A percentile compares a stretch with the other conserved stretches of the same genome.
These are phyloP conservation scores for Periconia sp. DNA, from an alignment of 2,329 filamentous ascomycete species.

Conservation along the genomic window DNA sequence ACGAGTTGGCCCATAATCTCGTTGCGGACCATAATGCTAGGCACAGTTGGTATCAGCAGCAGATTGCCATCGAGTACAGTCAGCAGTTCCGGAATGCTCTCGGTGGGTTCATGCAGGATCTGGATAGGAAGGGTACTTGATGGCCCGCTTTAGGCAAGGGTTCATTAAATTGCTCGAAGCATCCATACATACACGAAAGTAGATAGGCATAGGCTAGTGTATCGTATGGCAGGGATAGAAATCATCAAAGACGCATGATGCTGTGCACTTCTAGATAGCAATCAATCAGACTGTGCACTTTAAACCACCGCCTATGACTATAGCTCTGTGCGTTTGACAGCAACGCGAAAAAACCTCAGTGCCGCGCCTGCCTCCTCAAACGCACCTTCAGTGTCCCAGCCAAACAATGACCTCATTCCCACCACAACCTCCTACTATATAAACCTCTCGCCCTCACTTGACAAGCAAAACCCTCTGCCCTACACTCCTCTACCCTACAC, in stretches of 20 bases:
- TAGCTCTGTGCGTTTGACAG: too few species aligned
- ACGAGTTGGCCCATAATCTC: conserved; percentile 94
- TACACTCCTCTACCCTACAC: background rate
- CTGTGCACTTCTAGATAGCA: background rate
- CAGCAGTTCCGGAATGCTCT: conserved; percentile 32
- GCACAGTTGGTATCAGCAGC: conserved; percentile 42
- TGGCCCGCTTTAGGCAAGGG: background rate
- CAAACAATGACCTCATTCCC: too few species aligned
- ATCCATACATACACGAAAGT: too few species aligned
- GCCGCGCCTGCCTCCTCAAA: too few species aligned
- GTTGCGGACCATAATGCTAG: conserved; percentile 65
- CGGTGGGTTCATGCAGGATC: conserved; percentile 22
- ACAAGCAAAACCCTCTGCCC: too few species aligned
- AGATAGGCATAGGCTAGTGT: too few species aligned
- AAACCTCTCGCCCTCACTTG: too few species aligned
- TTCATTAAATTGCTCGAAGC: too few species aligned
- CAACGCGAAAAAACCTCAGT: too few species aligned
- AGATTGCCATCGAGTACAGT: conserved; percentile 42
- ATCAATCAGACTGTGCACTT: background rate
- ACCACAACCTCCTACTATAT: too few species aligned
- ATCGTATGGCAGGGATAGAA: background rate
- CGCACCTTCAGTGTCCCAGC: too few species aligned
- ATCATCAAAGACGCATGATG: background rate
- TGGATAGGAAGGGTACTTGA: background rate
- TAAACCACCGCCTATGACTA: background rate